A percentile compares a stretch with the other conserved stretches of the same genome.
Conservation (phyloP, 345 rosid genomes). For the Triadica sebifera region DNA sequence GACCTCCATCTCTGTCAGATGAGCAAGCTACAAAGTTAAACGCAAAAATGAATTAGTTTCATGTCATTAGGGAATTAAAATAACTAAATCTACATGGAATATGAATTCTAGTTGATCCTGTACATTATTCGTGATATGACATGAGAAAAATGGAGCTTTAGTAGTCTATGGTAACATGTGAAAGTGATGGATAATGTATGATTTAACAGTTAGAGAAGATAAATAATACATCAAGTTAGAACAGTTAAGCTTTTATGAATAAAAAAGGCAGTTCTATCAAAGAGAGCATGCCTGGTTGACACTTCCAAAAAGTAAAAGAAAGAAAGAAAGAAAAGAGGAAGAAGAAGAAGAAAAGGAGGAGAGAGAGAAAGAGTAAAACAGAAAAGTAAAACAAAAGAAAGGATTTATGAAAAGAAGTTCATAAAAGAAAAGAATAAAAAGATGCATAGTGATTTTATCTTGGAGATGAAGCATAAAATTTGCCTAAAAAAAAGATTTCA, state of each 20-base stretch:
- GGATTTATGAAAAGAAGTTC: too few species aligned
- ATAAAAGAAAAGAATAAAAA: too few species aligned
- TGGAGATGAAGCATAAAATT: neutral
- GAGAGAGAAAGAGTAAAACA: too few species aligned
- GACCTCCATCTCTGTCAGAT: slow-evolving; percentile 92
- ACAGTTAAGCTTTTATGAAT: neutral
- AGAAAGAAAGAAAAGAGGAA: too few species aligned
- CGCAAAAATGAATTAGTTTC: slow-evolving; percentile 1
- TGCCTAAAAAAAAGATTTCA: neutral
- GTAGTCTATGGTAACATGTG: neutral
- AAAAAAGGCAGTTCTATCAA: neutral
- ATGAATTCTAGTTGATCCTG: neutral
- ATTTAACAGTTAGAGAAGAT: neutral
- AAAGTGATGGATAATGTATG: neutral
- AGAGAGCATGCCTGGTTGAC: neutral
- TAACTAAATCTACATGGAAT: neutral
- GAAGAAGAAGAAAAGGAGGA: too few species aligned
- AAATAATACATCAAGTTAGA: neutral
- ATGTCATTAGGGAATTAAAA: neutral
- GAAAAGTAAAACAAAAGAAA: too few species aligned
- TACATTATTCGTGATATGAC: neutral
- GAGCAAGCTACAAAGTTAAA: slow-evolving; percentile 59
- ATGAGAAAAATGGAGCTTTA: neutral
- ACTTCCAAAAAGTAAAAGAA: too few species aligned
- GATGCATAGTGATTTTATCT: neutral